Base-by-base conservation (phyloP, 2,329 filamentous ascomycete species). In the Cryphonectria parasitica region DNA sequence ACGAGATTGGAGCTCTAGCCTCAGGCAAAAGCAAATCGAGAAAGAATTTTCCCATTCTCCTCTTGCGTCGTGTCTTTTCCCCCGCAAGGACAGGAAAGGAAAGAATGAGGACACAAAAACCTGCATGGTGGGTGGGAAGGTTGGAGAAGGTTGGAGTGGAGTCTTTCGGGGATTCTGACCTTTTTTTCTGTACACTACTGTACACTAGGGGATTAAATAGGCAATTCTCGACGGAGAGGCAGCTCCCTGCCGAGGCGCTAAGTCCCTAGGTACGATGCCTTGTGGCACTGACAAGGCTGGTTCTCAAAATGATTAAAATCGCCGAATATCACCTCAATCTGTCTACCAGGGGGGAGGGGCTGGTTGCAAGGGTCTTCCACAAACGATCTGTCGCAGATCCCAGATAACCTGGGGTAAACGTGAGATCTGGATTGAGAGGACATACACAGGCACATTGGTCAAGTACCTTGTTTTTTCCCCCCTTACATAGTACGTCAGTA, bases 121-220 rank as follows among this genome's bases (percentile, higher is more conserved):
- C 31, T 45, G 17, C 36, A 45, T 7, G 15, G 17, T 7, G 43
- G 17, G 43, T 45, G 36, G 39, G 61, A 43, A 25, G 36, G 28
- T 11, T 62, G n/a, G 61, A 68, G n/a, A 52, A 49, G 28, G 58
- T 54, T 54, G 68, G 54, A 65, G 68, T 72, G 71, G 71, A 31
- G 54, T 22, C 43, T 15, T n/a, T 71, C 71, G 71, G 68, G 45
- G 10, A 64, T 71, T 66, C 45, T 72, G 62, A 71, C 71, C 63
- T 22, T 60, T 4, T 71, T 39, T n/a, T n/a, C n/a, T n/a, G n/a
- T n/a, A n/a, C n/a, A n/a, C n/a, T n/a, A n/a, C 39, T 22, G n/a
- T 36, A 22, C 2, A 15, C 22, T 22, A 11, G 31, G 41, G 6
- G 34, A 6, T 58, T 31, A 8, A 72, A 68, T 2, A 36, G 65